phyloP scores from a whole-genome alignment of 106 monocot genomes.

The Apostasia shenzhenica region DNA sequence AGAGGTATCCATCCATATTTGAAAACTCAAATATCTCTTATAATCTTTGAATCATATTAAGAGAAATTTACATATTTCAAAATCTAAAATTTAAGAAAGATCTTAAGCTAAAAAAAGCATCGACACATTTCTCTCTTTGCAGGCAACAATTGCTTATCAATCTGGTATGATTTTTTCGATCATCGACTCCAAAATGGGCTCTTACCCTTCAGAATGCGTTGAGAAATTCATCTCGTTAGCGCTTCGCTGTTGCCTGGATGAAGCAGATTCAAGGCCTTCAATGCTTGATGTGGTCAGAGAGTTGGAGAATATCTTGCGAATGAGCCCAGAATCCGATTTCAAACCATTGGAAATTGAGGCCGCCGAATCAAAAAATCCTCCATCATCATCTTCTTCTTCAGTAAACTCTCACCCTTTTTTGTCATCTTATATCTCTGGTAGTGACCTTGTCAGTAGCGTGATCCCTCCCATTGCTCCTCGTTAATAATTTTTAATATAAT shows the following conservation, averaged over 20 bases:
- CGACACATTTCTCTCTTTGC: not conserved
- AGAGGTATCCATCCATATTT: conserved; percentile 49
- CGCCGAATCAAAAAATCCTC: conserved; percentile 9
- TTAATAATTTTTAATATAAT: conserved; percentile 12
- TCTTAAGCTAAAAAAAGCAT: not conserved
- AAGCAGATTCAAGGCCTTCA: conserved; percentile 79
- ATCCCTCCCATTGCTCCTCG: conserved; percentile 55
- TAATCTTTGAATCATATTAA: not conserved
- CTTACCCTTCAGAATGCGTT: conserved; percentile 69
- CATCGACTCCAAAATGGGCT: conserved; percentile 69
- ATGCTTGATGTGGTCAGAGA: conserved; percentile 86
- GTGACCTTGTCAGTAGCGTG: conserved; percentile 56
- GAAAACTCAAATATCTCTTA: not conserved
- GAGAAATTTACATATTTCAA: not conserved
- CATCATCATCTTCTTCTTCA: conserved; percentile 29
- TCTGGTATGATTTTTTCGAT: conserved; percentile 58
- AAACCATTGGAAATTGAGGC: conserved; percentile 20
- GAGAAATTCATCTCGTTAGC: conserved; percentile 66
- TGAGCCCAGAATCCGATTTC: conserved; percentile 46
- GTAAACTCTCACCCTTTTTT: conserved; percentile 8
- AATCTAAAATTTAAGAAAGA: not conserved
- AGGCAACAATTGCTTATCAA: conserved; percentile 56
- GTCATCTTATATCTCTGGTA: conserved; percentile 55
- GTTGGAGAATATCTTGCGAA: conserved; percentile 59
- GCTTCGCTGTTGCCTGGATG: conserved; percentile 76